Percentiles rank a stretch among this genome's conserved stretches.
Conservation (phyloP, 257 asterid genomes). For the Solanum boliviense region DNA sequence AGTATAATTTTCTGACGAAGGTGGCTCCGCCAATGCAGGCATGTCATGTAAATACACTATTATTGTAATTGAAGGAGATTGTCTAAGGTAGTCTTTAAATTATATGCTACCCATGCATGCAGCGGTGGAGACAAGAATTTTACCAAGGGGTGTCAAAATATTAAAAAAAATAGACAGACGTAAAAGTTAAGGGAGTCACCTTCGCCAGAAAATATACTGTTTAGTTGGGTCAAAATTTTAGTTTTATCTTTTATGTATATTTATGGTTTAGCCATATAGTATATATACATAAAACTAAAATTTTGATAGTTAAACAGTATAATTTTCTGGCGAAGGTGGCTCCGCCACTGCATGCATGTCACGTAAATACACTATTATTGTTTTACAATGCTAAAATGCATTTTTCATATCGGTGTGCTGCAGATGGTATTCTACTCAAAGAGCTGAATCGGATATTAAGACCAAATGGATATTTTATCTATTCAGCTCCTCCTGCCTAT, state of each 20-base stretch:
- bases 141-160: neutral
- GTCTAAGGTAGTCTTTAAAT: neutral
- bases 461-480: conserved; percentile 75
- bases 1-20: neutral
- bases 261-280: neutral
- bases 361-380: neutral
- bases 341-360: neutral
- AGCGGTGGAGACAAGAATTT: neutral
- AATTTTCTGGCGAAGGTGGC: neutral
- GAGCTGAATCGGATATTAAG: conserved; percentile 78
- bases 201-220: neutral
- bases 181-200: neutral
- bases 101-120: neutral
- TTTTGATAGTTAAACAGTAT: neutral
- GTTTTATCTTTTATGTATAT: neutral
- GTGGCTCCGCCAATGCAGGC: neutral
- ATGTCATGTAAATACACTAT: neutral
- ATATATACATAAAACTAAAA: neutral
- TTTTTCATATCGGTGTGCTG: conserved; percentile 1
- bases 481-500: conserved; percentile 99
- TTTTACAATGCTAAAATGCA: neutral
- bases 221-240: neutral
- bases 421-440: conserved; percentile 84
- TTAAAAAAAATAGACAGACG: neutral
- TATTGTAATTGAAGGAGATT: neutral